Conservation (phyloP, 257 asterid genomes). For the Przewalskia tangutica region DNA sequence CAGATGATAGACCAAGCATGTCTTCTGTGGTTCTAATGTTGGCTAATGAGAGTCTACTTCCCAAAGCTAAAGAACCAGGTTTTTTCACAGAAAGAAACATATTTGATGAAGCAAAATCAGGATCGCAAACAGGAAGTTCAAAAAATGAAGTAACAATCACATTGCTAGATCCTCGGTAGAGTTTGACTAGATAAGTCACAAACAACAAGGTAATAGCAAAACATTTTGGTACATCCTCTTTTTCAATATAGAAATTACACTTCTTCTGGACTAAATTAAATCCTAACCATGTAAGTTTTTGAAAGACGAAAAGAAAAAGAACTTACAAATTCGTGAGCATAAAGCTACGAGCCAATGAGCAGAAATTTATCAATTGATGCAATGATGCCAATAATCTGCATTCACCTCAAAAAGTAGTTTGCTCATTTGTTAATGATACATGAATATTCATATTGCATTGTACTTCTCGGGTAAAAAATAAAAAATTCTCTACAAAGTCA, state of each 20-base stretch:
- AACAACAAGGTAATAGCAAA: neutral
- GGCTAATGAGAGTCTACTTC: neutral
- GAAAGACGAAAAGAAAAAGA: neutral
- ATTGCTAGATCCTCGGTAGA: neutral
- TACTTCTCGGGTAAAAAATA: neutral
- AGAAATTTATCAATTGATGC: neutral
- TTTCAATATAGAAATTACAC: neutral
- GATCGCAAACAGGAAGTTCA: neutral
- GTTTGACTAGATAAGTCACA: neutral
- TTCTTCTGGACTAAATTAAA: neutral
- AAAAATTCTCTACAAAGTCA: neutral
- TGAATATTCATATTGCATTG: neutral
- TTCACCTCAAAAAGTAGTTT: neutral
- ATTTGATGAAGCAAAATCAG: neutral
- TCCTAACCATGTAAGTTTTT: neutral
- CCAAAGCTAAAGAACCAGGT: neutral
- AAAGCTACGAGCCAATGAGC: neutral
- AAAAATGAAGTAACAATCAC: neutral
- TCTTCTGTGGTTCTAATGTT: neutral
- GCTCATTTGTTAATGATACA: neutral
- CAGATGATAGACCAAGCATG: conserved; percentile 1
- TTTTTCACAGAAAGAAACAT: neutral
- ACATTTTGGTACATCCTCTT: neutral
- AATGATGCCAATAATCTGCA: neutral
- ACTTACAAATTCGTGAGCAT: neutral